These are phyloP conservation scores for Neofusicoccum umdonicola DNA, from an alignment of 2,329 filamentous ascomycete genomes.

Conservation along the genomic window DNA sequence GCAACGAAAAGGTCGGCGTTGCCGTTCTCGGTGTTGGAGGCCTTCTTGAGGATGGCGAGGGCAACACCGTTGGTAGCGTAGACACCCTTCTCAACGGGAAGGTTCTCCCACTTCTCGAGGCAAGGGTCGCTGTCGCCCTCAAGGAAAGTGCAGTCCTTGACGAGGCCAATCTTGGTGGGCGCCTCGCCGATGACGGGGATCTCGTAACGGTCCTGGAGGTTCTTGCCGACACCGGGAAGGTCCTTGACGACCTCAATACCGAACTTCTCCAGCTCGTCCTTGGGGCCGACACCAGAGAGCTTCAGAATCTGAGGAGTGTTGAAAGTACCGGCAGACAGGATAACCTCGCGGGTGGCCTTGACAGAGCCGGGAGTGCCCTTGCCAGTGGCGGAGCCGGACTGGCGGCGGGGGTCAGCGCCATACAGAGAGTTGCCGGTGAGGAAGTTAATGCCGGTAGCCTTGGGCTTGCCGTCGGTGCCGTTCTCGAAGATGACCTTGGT, in stretches of 20 bases:
- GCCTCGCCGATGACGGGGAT: constrained; percentile 52
- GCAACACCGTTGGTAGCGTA: constrained; percentile 55
- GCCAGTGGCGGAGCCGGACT: constrained; percentile 21
- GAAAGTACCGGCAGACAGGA: constrained; percentile 54
- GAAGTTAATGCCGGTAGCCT: constrained; percentile 44
- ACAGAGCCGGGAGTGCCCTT: constrained; percentile 42
- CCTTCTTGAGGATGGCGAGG: constrained; percentile 45
- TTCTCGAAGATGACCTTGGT: constrained; percentile 66
- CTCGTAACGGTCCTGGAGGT: constrained; percentile 62
- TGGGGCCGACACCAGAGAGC: constrained; percentile 62
- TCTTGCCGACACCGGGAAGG: constrained; percentile 62
- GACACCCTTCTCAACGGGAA: constrained; percentile 34
- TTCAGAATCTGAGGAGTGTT: constrained; percentile 65
- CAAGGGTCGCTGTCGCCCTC: constrained; percentile 41
- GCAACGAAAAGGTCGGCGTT: constrained; percentile 48
- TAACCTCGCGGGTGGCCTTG: constrained; percentile 45
- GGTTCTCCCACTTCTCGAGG: constrained; percentile 32
- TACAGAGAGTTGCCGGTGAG: constrained; percentile 41
- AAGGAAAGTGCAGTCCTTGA: constrained; percentile 36
- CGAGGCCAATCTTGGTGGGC: constrained; percentile 32
- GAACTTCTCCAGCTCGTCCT: constrained; percentile 51
- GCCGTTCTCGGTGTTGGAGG: constrained; percentile 45
- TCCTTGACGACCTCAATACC: constrained; percentile 56
- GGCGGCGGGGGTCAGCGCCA: constrained; percentile 35
- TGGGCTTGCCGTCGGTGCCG: constrained; percentile 40